These are phyloP conservation scores for Suillus clintonianus DNA, from an alignment of 768 basidiomycete species.

Conservation along the genomic window DNA sequence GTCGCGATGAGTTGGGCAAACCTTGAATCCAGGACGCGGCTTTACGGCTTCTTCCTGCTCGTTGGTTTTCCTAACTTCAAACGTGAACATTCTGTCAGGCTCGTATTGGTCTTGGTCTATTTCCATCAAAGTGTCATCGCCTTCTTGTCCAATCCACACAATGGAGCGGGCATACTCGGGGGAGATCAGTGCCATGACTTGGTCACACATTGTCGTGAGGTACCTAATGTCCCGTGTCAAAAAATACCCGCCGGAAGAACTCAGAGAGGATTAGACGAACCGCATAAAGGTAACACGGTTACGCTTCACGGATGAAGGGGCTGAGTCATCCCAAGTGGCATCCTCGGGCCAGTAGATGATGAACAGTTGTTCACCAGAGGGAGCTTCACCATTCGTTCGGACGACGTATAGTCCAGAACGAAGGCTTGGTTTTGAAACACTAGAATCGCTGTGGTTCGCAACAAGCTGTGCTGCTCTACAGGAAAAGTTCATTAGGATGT, in stretches of 20 bases:
- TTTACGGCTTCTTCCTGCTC: conserved; percentile 56
- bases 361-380: conserved; percentile 34
- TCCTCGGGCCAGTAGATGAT: conserved; percentile 66
- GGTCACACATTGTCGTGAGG: conserved; percentile 60
- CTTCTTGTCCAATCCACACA: conserved; percentile 41
- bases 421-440: conserved; percentile 28
- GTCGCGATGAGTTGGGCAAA: conserved; percentile 17
- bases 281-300: conserved; percentile 66
- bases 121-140: conserved; percentile 16
- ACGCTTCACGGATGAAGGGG: conserved; percentile 42
- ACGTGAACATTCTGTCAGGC: conserved; percentile 47
- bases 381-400: conserved; percentile 10
- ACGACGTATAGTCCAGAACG: conserved; percentile 52
- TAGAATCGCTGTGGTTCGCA: background rate
- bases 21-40: conserved; percentile 46
- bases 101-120: conserved; percentile 40
- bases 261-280: conserved; percentile 28
- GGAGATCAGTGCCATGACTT: conserved; percentile 52
- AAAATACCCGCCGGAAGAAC: background rate
- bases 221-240: conserved; percentile 41
- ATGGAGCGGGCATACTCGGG: conserved; percentile 46
- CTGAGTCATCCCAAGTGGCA: conserved; percentile 56
- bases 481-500: conserved; percentile 1
- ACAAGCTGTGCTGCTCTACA: conserved; percentile 8
- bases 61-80: conserved; percentile 54